Evolutionary conservation across 306 rosid genomes (phyloP).

Genomic region (Mimosa pudica): DNA sequence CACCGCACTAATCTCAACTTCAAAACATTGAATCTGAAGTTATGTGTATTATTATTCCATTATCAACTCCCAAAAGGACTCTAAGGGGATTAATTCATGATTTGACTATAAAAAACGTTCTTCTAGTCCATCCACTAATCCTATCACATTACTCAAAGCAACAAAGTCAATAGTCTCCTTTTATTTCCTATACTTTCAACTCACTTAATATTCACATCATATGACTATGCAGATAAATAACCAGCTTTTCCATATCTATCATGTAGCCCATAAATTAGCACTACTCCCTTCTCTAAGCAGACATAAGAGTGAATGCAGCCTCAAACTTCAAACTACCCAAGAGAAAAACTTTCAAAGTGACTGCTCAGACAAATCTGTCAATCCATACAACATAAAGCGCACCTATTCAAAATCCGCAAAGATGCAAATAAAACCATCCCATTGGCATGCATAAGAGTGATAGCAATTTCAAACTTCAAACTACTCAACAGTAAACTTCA

Average conservation of each 20-base stretch:
- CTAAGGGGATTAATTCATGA: background rate
- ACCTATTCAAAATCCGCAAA: too few species aligned
- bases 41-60: background rate
- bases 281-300: background rate
- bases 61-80: background rate
- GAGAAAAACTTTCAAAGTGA: conserved; percentile 11
- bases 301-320: too few species aligned
- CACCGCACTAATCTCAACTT: background rate
- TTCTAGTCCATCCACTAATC: background rate
- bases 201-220: background rate
- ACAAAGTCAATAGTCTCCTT: conserved; percentile 9
- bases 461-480: background rate
- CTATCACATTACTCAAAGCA: conserved; percentile 9
- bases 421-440: background rate
- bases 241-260: background rate
- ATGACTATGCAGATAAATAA: conserved; percentile 1
- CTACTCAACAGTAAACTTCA: background rate
- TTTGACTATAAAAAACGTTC: background rate
- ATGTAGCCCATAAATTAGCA: background rate
- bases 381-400: too few species aligned
- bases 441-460: conserved; percentile 8
- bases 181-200: conserved; percentile 16
- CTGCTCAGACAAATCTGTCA: too few species aligned
- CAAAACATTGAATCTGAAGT: background rate
- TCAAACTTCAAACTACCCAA: background rate